Conservation (phyloP, 495 filamentous ascomycete genomes). For the Xylaria grammica region DNA sequence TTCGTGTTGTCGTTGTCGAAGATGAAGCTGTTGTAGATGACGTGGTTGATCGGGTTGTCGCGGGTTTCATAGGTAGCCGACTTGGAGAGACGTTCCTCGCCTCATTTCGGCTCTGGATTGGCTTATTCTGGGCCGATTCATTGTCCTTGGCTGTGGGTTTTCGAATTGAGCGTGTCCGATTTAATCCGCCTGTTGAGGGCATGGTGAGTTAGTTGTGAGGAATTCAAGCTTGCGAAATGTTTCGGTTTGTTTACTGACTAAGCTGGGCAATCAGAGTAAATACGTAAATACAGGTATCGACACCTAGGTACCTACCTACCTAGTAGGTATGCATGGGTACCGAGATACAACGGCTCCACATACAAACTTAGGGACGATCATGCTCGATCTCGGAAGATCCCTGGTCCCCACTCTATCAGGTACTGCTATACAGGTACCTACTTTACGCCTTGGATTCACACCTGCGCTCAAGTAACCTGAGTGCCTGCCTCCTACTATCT, state of each 20-base stretch:
- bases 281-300: background rate
- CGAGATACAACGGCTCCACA: background rate
- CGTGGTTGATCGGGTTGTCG: slow-evolving; percentile 32
- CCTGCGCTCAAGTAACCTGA: too few species aligned
- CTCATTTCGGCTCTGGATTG: slow-evolving; percentile 15
- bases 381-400: too few species aligned
- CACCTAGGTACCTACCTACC: background rate
- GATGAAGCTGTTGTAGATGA: background rate
- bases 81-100: slow-evolving; percentile 48
- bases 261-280: slow-evolving; percentile 15
- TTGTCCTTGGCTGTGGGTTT: slow-evolving; percentile 36
- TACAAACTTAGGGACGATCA: background rate
- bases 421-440: too few species aligned
- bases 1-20: slow-evolving; percentile 30
- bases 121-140: slow-evolving; percentile 21
- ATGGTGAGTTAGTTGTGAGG: slow-evolving; percentile 21
- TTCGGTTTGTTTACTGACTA: slow-evolving; percentile 15
- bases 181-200: slow-evolving; percentile 42
- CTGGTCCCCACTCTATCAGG: too few species aligned
- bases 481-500: too few species aligned
- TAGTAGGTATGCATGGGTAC: background rate
- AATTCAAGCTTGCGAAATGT: slow-evolving; percentile 18
- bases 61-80: slow-evolving; percentile 51
- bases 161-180: slow-evolving; percentile 53
- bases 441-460: too few species aligned